phyloP scores from a whole-genome alignment of 2,329 filamentous ascomycete genomes.

The Delphinella strobiligena region DNA sequence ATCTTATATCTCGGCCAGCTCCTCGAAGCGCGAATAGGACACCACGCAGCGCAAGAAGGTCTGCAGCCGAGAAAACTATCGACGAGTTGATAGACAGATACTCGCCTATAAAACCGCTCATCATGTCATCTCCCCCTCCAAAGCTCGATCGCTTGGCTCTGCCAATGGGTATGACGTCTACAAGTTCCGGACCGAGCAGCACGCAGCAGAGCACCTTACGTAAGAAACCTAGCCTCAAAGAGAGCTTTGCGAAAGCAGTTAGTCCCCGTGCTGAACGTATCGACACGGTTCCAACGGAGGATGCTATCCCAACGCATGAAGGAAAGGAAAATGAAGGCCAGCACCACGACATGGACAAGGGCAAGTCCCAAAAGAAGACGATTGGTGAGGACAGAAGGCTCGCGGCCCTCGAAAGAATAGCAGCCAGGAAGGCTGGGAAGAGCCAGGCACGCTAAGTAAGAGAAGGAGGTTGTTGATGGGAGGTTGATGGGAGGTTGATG shows the following conservation, averaged over 20 bases:
- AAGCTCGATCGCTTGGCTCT: conserved; percentile 8
- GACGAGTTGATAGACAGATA: conserved; percentile 6
- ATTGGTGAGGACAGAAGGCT: conserved; percentile 2
- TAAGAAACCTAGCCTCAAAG: no score
- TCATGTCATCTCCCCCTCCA: not conserved
- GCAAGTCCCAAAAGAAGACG: not conserved
- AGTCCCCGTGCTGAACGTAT: no score
- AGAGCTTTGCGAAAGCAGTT: no score
- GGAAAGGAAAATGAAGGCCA: not conserved
- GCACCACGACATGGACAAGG: no score
- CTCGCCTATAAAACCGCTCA: conserved; percentile 2
- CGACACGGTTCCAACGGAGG: no score
- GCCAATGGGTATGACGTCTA: conserved; percentile 1
- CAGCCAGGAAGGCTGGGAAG: conserved; percentile 2
- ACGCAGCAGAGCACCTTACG: not conserved
- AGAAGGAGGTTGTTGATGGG: no score
- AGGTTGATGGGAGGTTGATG: no score
- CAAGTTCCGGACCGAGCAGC: not conserved
- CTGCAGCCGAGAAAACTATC: conserved; percentile 3
- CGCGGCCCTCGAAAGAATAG: conserved; percentile 4
- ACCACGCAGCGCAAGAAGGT: not conserved
- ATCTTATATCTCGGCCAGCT: not conserved
- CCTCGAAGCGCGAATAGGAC: not conserved
- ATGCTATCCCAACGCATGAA: not conserved
- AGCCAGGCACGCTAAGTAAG: no score